Base-by-base conservation (phyloP, 192 early-diverging fungal genomes). In the Chytriomyces hyalinus region DNA sequence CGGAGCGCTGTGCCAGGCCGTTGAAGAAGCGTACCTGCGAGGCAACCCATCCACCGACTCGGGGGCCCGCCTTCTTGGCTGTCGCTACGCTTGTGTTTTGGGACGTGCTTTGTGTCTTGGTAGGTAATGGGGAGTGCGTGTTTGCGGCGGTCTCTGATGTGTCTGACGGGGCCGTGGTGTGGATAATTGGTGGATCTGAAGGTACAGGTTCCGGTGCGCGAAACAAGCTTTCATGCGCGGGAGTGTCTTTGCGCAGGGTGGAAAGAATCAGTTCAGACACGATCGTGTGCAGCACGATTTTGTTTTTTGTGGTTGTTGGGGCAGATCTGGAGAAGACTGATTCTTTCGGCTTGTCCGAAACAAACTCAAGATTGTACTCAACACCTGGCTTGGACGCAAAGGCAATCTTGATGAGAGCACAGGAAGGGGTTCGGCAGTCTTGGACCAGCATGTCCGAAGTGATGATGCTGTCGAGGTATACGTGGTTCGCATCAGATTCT, bases 391-490 rank as follows among this genome's bases (percentile, higher is more conserved):
- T 70, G 8, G 69, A 70, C 11, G 69, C 69, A 57, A 70, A 70
- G 49, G 26, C 15, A 13, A 70, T 57, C 26, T 70, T 70, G 69
- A 70, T 57, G 24, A 59, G 13, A 26, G 69, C 17, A 26, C 3
- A 70, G 6, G 69, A 43, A 11, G 17, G 17, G 26, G 69, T 70
- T 57, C 69, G 69, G 8, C 69, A 70, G 28, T 70, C 69, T 70
- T 70, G 69, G 49, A 70, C 49, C 6, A 59, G 20, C 69, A 70
- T 70, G 53, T 70, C 69, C 53, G 49, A 24, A n/a, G 69, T 70
- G 50, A 70, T 57, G 13, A 70, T 7, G 36, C 69, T 70, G 3
- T 70, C 53, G 7, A 70, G 26, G 20, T 48, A 43, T 20, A 47
- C 44, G 1, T 26, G 28, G 17, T n/a, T 49, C 1, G 53, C 7